phyloP scores from a whole-genome alignment of 495 filamentous ascomycete species.

The Daldinia grandis region DNA sequence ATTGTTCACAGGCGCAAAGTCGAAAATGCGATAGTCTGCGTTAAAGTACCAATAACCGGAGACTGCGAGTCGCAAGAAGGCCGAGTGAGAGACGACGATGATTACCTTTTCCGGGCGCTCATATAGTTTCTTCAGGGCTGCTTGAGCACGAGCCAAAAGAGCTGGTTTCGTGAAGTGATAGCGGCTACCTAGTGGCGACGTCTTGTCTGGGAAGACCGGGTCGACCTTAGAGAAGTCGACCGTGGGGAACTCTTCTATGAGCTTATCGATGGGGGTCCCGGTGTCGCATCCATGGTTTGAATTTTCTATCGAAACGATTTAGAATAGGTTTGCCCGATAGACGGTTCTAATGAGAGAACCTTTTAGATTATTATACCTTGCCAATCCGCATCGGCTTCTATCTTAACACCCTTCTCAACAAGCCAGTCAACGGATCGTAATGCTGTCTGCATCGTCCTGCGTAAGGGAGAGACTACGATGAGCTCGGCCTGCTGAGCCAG shows the following conservation, averaged over 20 bases:
- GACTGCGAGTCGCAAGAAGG: constrained; percentile 61
- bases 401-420: constrained; percentile 59
- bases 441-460: constrained; percentile 66
- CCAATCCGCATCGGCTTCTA: constrained; percentile 63
- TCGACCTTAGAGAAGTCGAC: constrained; percentile 64
- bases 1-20: constrained; percentile 53
- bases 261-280: constrained; percentile 54
- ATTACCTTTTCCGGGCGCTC: constrained; percentile 66
- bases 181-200: constrained; percentile 46
- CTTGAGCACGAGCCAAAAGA: constrained; percentile 59
- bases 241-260: constrained; percentile 58
- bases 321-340: constrained; percentile 7
- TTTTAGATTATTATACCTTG: constrained; percentile 50
- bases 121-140: constrained; percentile 57
- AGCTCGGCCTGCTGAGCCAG: constrained; percentile 61
- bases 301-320: constrained; percentile 55
- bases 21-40: constrained; percentile 69
- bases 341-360: background rate
- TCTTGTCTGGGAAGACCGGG: constrained; percentile 65
- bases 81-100: constrained; percentile 67
- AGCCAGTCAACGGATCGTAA: constrained; percentile 59
- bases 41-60: constrained; percentile 61
- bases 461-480: constrained; percentile 66
- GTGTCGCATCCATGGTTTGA: constrained; percentile 65
- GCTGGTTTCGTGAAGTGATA: constrained; percentile 60